A percentile compares a stretch with the other conserved stretches of the same genome.
Conservation (phyloP, 306 rosid species). For the Cicer chorassanicum region DNA sequence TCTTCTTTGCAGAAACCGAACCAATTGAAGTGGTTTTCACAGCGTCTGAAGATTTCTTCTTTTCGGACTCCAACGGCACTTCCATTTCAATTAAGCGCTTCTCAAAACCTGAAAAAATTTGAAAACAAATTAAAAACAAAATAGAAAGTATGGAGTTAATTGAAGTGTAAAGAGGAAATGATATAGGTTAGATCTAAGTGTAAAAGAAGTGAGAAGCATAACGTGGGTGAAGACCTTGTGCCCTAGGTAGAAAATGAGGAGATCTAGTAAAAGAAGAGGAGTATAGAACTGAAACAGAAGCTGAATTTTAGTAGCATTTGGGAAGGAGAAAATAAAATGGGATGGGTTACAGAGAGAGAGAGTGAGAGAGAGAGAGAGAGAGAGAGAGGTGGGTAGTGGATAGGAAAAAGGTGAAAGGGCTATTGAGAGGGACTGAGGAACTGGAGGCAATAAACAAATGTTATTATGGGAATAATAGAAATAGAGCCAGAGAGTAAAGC, state of each 20-base stretch:
- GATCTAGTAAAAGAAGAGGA: conserved; percentile 55
- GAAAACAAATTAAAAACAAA: background rate
- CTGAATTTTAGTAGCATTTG: conserved; percentile 42
- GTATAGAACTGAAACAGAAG: conserved; percentile 33
- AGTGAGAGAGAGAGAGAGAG: background rate
- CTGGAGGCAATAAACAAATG: conserved; percentile 46
- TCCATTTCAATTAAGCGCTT: conserved; percentile 60
- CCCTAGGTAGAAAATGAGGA: conserved; percentile 41
- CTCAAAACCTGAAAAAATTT: conserved; percentile 16
- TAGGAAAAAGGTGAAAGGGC: conserved; percentile 47
- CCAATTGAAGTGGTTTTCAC: conserved; percentile 48
- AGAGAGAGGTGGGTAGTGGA: conserved; percentile 33
- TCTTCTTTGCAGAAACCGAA: conserved; percentile 54
- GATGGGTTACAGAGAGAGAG: background rate
- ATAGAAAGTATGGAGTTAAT: conserved; percentile 1
- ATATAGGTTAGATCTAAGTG: conserved; percentile 42
- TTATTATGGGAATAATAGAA: conserved; percentile 6
- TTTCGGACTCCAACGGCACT: conserved; percentile 57
- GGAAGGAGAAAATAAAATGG: conserved; percentile 1
- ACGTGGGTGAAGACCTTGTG: conserved; percentile 5
- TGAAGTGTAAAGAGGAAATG: conserved; percentile 40
- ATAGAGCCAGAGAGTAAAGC: conserved; percentile 32
- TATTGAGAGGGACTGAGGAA: conserved; percentile 45
- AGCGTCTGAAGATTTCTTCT: conserved; percentile 43
- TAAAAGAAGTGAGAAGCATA: too few relatives aligned